A percentile compares a stretch with the other conserved stretches of the same genome.
Evolutionary conservation across 352 stramenopile genomes (phyloP).

Genomic region (Pythium pyrilobum): DNA sequence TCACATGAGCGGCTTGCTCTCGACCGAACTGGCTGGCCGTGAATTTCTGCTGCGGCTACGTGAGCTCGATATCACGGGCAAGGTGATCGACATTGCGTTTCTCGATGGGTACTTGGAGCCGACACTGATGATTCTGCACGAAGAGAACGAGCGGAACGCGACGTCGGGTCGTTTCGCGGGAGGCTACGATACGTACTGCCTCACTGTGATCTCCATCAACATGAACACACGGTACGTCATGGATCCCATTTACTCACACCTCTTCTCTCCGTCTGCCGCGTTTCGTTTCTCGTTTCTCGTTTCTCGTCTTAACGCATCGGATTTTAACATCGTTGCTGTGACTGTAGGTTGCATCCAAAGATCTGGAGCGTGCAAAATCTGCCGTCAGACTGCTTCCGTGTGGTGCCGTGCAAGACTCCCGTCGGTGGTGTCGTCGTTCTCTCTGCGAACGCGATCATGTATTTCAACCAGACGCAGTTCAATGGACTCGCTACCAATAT

Average conservation of each 20-base stretch:
- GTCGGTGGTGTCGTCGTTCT: conserved; percentile 74
- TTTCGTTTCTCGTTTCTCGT: not conserved
- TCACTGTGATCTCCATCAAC: conserved; percentile 86
- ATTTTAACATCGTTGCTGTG: conserved; percentile 1
- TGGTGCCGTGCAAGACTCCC: conserved; percentile 67
- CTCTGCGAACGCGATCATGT: conserved; percentile 75
- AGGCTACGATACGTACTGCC: conserved; percentile 76
- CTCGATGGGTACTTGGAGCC: conserved; percentile 83
- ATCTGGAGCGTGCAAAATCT: conserved; percentile 85
- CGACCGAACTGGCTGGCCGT: conserved; percentile 63
- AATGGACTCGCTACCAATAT: conserved; percentile 63
- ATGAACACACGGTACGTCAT: conserved; percentile 59
- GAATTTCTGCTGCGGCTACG: conserved; percentile 73
- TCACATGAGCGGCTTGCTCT: conserved; percentile 56
- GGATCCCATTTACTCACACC: too few species aligned
- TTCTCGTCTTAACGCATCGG: not conserved
- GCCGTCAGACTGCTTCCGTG: conserved; percentile 67
- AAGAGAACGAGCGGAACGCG: conserved; percentile 76
- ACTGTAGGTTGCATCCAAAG: conserved; percentile 62
- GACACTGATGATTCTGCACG: conserved; percentile 82
- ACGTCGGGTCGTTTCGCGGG: conserved; percentile 59
- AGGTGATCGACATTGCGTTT: conserved; percentile 78
- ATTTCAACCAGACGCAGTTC: conserved; percentile 88
- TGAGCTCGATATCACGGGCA: conserved; percentile 71
- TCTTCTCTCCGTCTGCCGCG: too few species aligned